Conservation (phyloP, 306 rosid species). For the Gastrolobium villosum region DNA sequence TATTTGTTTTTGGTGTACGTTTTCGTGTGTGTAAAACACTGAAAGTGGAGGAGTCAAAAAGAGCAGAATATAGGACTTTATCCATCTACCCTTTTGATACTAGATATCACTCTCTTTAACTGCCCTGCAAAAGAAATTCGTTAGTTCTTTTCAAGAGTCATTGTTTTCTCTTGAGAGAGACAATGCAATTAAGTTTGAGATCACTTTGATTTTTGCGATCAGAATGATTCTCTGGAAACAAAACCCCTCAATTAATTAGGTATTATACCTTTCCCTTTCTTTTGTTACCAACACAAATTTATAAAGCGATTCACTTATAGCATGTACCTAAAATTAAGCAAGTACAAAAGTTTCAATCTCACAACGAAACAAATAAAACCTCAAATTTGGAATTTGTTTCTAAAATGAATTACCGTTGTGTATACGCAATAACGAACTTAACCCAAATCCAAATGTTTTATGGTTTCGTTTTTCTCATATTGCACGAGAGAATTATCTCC, state of each 20-base stretch:
- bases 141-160: constrained; percentile 59
- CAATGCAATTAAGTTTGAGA: constrained; percentile 56
- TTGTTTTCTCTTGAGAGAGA: constrained; percentile 48
- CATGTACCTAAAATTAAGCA: constrained; percentile 21
- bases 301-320: constrained; percentile 1
- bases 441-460: no score
- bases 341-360: neutral
- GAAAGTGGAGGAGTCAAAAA: constrained; percentile 53
- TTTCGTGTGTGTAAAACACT: constrained; percentile 22
- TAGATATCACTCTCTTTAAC: constrained; percentile 55
- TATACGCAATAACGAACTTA: no score
- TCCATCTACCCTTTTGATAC: constrained; percentile 49
- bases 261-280: constrained; percentile 6
- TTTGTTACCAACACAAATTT: constrained; percentile 15
- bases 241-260: constrained; percentile 33
- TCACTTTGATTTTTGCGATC: constrained; percentile 48
- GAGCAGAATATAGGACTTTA: constrained; percentile 43
- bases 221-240: constrained; percentile 38
- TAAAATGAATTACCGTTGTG: neutral
- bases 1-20: constrained; percentile 18
- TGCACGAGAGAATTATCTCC: no score
- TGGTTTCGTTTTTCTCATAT: no score
- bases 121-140: constrained; percentile 72
- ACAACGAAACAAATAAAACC: neutral
- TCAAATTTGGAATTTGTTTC: neutral